Conservation (phyloP, 2,329 filamentous ascomycete species). For the Trichothecium sympodiale region DNA sequence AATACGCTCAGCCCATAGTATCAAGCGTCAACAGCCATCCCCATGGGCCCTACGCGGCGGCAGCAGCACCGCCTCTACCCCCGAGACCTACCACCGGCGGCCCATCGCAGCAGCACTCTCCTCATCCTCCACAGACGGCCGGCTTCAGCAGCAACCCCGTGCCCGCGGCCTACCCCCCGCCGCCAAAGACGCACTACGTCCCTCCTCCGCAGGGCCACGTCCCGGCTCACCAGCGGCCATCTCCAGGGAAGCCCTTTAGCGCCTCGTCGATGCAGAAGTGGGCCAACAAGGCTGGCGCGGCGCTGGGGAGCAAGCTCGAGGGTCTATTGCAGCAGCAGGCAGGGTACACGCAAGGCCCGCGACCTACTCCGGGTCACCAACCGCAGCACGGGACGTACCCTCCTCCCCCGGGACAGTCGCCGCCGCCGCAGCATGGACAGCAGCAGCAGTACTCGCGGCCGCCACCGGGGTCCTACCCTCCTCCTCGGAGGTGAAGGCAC, state of each 20-base stretch:
- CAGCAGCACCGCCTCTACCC: constrained; percentile 4
- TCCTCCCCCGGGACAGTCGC: too few relatives aligned
- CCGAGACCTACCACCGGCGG: constrained; percentile 2
- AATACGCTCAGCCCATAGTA: neutral
- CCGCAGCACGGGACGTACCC: too few relatives aligned
- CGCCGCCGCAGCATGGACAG: too few relatives aligned
- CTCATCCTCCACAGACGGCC: constrained; percentile 2
- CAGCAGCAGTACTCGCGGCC: too few relatives aligned
- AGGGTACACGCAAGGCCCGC: constrained; percentile 5
- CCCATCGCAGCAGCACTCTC: neutral
- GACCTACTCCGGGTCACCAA: too few relatives aligned
- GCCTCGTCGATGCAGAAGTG: constrained; percentile 22
- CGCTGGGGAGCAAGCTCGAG: constrained; percentile 20
- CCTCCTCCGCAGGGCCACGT: constrained; percentile 11
- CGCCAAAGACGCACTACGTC: constrained; percentile 19
- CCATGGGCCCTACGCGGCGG: neutral
- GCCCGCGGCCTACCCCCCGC: constrained; percentile 16
- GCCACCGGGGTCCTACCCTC: too few relatives aligned
- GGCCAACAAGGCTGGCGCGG: constrained; percentile 22
- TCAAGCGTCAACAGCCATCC: neutral
- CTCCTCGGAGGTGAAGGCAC: too few relatives aligned
- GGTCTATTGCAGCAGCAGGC: constrained; percentile 15
- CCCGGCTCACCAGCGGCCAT: constrained; percentile 7
- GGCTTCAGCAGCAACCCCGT: constrained; percentile 11
- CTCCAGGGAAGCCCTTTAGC: constrained; percentile 15